phyloP scores from a whole-genome alignment of 78 protist genomes.

The Anaeramoeba ignava region DNA sequence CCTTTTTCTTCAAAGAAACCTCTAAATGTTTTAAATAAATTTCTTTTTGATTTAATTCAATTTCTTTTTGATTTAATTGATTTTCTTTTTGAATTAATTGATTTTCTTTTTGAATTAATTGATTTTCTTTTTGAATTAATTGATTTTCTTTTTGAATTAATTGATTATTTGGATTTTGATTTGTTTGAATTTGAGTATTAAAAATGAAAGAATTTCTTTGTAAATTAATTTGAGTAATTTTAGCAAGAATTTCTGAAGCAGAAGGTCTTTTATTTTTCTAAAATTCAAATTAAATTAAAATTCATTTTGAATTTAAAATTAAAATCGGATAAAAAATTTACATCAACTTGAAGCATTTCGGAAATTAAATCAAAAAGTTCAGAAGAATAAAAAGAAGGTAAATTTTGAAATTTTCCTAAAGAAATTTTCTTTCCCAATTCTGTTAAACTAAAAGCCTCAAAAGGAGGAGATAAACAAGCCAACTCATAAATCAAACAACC shows the following conservation, averaged over 20 bases:
- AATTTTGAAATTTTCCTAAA: not conserved
- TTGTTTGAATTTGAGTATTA: not conserved
- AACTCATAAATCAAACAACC: conserved; percentile 46
- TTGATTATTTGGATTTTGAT: not conserved
- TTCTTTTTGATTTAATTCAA: not conserved
- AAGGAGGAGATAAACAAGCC: conserved; percentile 52
- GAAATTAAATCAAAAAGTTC: conserved; percentile 5
- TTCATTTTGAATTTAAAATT: too few species aligned
- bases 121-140: conserved; percentile 6
- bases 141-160: not conserved
- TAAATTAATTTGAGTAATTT: not conserved
- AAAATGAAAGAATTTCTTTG: not conserved
- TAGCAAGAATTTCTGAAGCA: not conserved
- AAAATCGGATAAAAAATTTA: too few species aligned
- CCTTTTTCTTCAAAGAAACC: conserved; percentile 6
- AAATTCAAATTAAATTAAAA: too few species aligned
- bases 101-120: not conserved
- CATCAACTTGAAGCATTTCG: conserved; percentile 6
- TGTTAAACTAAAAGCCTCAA: conserved; percentile 41
- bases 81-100: conserved; percentile 5
- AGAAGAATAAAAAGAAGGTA: conserved; percentile 1
- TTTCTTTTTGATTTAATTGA: not conserved
- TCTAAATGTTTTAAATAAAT: too few species aligned
- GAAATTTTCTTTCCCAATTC: conserved; percentile 36
- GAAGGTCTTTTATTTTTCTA: not conserved